Base-by-base conservation (phyloP, 2,329 filamentous ascomycete species). In the Pochonia chlamydosporia region DNA sequence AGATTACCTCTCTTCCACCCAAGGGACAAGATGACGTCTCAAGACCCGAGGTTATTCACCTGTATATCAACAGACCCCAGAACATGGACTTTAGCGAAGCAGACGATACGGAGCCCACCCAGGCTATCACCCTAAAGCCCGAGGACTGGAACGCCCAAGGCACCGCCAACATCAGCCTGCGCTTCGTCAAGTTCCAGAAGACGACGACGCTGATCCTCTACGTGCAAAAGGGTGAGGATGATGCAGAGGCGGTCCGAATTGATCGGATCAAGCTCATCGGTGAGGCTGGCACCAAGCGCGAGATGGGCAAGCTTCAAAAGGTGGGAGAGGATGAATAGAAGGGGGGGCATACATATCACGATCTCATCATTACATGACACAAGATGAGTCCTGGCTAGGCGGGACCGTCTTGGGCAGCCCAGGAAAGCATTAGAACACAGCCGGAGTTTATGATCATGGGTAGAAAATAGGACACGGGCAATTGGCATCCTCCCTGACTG, bases 171-270 rank as follows among this genome's bases (percentile, higher is more conserved):
- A 70, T 92, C 46, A 70, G 78, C 39, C 71, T 97, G 58, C 87
- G 91, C 13, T 96, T 92, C 61, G 93, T 99, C 69, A 96, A 96
- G 72, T 99, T 97, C 74, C 93, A 97, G 71, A 95, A 90, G 62
- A 87, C 96, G 46, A 86, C 82, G 50, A 93, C 84, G 52, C 63
- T 99, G 58, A 85, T 95, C 16, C 58, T 99, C 10, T 99, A 96
- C 65, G 84, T 99, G 28, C 87, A 87, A 46, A 85, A 95, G 63
- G 91, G 90, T 2, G 87, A 92, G 46, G 84, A 84, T 16, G 85
- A 89, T 44, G 81, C 84, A 37, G 91, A 97, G 63, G 91, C 88
- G 73, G 85, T 93, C 49, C 83, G 93, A 48, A 67, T 99, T 43
- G 88, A 93, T 67, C 77, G 88, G 44, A 68, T 93, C 54, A 77